Conservation (phyloP, 2,329 filamentous ascomycete species). For the Chrysoporthe puriensis region DNA sequence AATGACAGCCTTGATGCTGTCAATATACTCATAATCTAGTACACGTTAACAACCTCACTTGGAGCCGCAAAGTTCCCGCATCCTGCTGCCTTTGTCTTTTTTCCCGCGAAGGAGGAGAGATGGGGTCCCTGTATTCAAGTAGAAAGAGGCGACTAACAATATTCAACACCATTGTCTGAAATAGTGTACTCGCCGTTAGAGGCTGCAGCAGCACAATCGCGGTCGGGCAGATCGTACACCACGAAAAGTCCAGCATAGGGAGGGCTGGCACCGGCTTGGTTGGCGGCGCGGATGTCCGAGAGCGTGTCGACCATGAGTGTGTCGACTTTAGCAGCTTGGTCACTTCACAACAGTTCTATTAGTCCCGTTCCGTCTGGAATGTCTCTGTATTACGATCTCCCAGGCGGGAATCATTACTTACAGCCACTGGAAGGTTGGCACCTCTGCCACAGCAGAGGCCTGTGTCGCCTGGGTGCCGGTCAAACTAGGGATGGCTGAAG, state of each 20-base stretch:
- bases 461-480: conserved; percentile 57
- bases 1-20: conserved; percentile 48
- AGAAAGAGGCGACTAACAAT: conserved; percentile 42
- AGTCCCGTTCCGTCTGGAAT: not conserved
- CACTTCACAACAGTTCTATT: conserved; percentile 38
- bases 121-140: conserved; percentile 42
- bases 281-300: conserved; percentile 38
- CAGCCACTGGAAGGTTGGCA: conserved; percentile 58
- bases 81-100: too few species aligned
- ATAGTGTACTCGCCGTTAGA: conserved; percentile 61
- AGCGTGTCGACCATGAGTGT: conserved; percentile 49
- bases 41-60: conserved; percentile 48
- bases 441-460: conserved; percentile 54
- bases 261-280: conserved; percentile 33
- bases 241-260: conserved; percentile 55
- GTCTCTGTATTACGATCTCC: not conserved
- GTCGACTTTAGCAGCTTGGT: conserved; percentile 53
- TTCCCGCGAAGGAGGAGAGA: not conserved
- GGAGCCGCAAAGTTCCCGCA: not conserved
- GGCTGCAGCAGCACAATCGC: conserved; percentile 60
- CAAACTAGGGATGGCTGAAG: conserved; percentile 64
- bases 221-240: conserved; percentile 61
- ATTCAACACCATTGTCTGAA: conserved; percentile 51
- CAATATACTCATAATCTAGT: conserved; percentile 56
- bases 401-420: conserved; percentile 36